Base-by-base conservation (phyloP, 257 asterid genomes). In the Solanum chilense region DNA sequence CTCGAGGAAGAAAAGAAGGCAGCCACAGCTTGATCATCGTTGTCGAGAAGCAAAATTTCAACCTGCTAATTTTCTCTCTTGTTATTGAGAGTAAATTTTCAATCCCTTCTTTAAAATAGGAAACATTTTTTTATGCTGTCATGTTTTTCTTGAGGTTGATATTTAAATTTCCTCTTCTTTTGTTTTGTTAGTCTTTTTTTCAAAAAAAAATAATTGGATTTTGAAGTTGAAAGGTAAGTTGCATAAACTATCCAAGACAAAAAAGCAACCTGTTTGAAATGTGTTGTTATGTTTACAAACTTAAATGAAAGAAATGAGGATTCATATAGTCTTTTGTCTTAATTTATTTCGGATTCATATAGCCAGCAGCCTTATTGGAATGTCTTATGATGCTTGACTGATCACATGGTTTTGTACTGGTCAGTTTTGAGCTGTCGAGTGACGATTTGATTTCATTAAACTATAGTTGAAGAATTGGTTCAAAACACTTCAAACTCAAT, bases 1-100 rank as follows among this genome's bases (percentile, higher is more conserved):
- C 93, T 94, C 18, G 99, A 95, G 91, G 96, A 90, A 92, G 95
- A 93, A 93, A 94, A 95, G 93, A 92, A 93, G 90, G 90, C 89
- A 85, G 85, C 94, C 68, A 88, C 29, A 88, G 86, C 92, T 86
- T 95, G 85, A 81, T 49, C 0, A 56, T 56, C 62, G 62, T 56
- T 7, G n/a, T 18, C 11, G 62, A 0, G 62, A 56, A 56, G 62
- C 84, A 77, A 2, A 14, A 41, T 56, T 29, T 80, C 69, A 31
- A 10, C 33, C 85, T 80, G 44, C 27, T 29, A 18, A 0, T 0
- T 80, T 15, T 29, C n/a, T n/a, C n/a, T n/a, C n/a, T n/a, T n/a
- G n/a, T n/a, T n/a, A n/a, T n/a, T n/a, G n/a, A n/a, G 84, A 78
- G 16, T 76, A 23, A 44, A 42, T 1, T 11, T 25, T 18, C 45